Evolutionary conservation across 805 yeast species (phyloP).

Genomic region (Blastobotrys americana): DNA sequence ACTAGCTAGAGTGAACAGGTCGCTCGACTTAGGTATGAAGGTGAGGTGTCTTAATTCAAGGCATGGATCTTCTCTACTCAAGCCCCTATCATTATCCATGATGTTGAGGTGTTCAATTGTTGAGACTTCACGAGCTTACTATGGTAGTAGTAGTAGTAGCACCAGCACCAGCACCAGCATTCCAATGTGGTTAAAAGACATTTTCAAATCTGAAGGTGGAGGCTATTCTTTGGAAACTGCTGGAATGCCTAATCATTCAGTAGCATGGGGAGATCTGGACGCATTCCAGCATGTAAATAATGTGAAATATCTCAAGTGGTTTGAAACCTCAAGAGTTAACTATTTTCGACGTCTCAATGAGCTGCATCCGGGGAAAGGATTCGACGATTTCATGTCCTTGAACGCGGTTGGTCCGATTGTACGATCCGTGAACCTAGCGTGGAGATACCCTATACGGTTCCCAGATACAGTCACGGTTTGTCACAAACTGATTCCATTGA

Average conservation of each 20-base stretch:
- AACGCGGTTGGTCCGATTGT: conserved; percentile 27
- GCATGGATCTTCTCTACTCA: no score
- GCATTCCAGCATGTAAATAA: conserved; percentile 29
- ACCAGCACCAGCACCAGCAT: not conserved
- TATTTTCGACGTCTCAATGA: conserved; percentile 14
- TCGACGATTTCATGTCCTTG: conserved; percentile 18
- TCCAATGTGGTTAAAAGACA: not conserved
- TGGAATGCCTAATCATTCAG: conserved; percentile 1
- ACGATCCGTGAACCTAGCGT: conserved; percentile 26
- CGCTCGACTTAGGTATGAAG: no score
- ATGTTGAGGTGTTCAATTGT: not conserved
- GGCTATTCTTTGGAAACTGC: conserved; percentile 3
- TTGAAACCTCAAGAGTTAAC: conserved; percentile 29
- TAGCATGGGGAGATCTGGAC: conserved; percentile 17
- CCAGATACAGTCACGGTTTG: conserved; percentile 29
- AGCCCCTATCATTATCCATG: no score
- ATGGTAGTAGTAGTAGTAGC: no score
- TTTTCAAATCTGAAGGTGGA: conserved; percentile 5
- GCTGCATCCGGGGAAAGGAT: conserved; percentile 11
- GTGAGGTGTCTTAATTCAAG: no score
- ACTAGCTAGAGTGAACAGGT: no score
- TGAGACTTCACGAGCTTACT: not conserved
- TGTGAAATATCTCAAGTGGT: conserved; percentile 29
- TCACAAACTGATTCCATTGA: conserved; percentile 23
- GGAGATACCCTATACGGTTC: conserved; percentile 28